Base-by-base conservation (phyloP, 805 yeast genomes). In the Hanseniaspora jakobsenii region DNA sequence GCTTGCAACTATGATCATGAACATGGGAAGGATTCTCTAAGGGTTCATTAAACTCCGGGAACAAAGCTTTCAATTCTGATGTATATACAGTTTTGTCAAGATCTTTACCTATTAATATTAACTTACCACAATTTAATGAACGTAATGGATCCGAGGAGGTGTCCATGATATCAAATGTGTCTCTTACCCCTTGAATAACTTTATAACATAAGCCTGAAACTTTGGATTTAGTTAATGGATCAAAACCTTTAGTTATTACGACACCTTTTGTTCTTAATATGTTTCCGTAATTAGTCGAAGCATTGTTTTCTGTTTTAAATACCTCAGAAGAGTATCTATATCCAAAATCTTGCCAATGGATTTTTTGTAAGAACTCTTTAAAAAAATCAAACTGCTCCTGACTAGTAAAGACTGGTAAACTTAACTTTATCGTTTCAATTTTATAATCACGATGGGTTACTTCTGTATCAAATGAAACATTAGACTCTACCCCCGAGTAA, bases 151-250 rank as follows among this genome's bases (percentile, higher is more conserved):
- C 53, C 3, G 66, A 66, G 8, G 44, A 35, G 4, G 46, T 42
- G 12, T 72, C 76, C 3, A 78, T 68, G 2, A 84, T 66, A 50
- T 91, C 98, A 60, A 85, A 91, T 0, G 94, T 85, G 45, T 86
- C 91, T 48, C 97, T 69, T 0, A 91, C 98, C 10, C 94, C 97
- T 59, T 91, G 98, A 9, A 91, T 63, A 6, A 86, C 81, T 50
- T 72, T 69, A 18, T 70, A 75, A 6, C 58, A 60, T 3, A 26
- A 21, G 0, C 51, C 52, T 12, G 49, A 49, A 8, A 54, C 57
- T 4, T 58, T 52, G 3, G 60, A 55, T 12, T 26, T 4, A 4
- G 27, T 23, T 6, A 36, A 16, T 5, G 38, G 38, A 18, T 23
- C 32, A n/a, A 18, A 21, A 14, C 19, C 23, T 14, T 32, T 12